Evolutionary conservation across 2,329 filamentous ascomycete species (phyloP).

Genomic region (Akanthomyces muscarius): DNA sequence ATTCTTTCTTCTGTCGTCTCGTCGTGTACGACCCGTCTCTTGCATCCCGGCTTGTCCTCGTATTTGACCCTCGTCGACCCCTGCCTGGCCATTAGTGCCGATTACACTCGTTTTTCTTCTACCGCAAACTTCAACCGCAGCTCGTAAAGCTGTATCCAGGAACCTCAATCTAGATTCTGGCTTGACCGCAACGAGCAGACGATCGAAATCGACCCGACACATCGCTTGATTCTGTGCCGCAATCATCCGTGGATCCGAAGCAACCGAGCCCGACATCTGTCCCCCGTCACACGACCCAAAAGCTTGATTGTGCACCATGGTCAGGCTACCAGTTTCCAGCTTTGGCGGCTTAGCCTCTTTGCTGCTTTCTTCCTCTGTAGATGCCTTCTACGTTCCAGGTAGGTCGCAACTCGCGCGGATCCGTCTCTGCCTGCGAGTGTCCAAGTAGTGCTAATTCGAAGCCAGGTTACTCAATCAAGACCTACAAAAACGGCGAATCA

Average conservation of each 20-base stretch:
- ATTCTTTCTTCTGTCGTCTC: not conserved
- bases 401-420: slow-evolving; percentile 20
- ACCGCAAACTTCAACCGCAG: not conserved
- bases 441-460: slow-evolving; percentile 5
- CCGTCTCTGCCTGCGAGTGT: not conserved
- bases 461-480: slow-evolving; percentile 74
- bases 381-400: slow-evolving; percentile 87
- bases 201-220: not conserved
- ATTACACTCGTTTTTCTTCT: slow-evolving; percentile 18
- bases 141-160: not conserved
- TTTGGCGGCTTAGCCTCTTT: slow-evolving; percentile 41
- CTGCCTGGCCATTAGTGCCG: slow-evolving; percentile 13
- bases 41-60: not conserved
- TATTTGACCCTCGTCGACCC: not conserved
- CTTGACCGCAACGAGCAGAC: not conserved
- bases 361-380: slow-evolving; percentile 32
- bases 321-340: slow-evolving; percentile 34
- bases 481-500: slow-evolving; percentile 69
- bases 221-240: not conserved
- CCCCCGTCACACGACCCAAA: slow-evolving; percentile 15
- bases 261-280: not conserved
- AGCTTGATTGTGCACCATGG: slow-evolving; percentile 20
- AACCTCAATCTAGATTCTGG: not conserved
- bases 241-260: not conserved
- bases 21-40: not conserved